Evolutionary conservation across 805 yeast genomes (phyloP), one percentile per base, ranked within the genome.

Genomic region (Kazachstania martiniae): DNA sequence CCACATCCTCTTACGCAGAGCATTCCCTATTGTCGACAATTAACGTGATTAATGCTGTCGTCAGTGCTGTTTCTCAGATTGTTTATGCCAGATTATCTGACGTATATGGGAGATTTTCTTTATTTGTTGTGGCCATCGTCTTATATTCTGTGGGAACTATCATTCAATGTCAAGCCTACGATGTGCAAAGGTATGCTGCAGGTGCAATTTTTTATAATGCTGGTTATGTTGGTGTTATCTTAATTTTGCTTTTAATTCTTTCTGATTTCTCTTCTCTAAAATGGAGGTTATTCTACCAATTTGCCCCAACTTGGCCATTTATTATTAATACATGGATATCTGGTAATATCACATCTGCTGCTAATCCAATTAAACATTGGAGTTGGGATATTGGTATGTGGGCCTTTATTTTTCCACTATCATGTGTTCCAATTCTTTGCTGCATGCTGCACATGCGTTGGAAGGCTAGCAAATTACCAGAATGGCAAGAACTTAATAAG

Each of bases 301-400:
- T 76, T 42, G 59, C 75, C 23, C 84, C 87, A 16, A 72, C 84
- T 4, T 62, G 74, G 46, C 89, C 89, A 2, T 77, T 68, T 45
- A 71, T 81, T 45, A 74, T 82, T 56, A 81, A 77, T 56, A 76
- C 89, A 12, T 82, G 91, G 91, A 66, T 79, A 35, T 58, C 76
- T 18, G 89, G 85, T 48, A 61, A 74, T 44, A 62, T 81, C 29
- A 56, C 68, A 12, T 41, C 52, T 7, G 58, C 58, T 21, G 58
- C 58, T 9, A 55, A 54, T 18, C 59, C 59, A 21, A 3, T 33
- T 9, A 31, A 40, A 5, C 49, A 64, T 21, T 77, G 84, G 77
- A 64, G 74, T 9, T 80, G 87, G 87, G 78, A 77, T 46, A 72
- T 78, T 43, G 86, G 78, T 25, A 78, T 80, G 70, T 80, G 81